These are phyloP conservation scores for Aspergillus candidus DNA, from an alignment of 2,329 filamentous ascomycete genomes.

Conservation along the genomic window DNA sequence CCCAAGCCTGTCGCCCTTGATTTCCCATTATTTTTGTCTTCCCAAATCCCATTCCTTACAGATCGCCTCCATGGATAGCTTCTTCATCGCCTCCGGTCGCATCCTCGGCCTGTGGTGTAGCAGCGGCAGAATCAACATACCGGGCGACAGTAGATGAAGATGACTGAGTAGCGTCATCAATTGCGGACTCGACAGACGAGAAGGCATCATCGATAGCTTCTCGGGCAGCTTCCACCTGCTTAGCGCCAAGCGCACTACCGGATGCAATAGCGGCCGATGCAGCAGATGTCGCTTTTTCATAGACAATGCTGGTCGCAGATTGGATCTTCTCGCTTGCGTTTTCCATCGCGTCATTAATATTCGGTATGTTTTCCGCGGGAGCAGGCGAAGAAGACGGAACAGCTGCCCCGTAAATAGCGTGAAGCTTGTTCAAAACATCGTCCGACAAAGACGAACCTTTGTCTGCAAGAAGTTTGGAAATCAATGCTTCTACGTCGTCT, in stretches of 20 bases:
- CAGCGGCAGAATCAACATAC: background rate
- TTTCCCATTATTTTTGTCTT: background rate
- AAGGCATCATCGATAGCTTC: too few relatives aligned
- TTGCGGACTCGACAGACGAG: too few relatives aligned
- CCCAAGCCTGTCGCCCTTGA: too few relatives aligned
- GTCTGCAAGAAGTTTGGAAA: conserved; percentile 69
- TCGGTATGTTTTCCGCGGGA: conserved; percentile 37
- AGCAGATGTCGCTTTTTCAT: too few relatives aligned
- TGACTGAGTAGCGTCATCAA: too few relatives aligned
- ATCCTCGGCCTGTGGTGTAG: conserved; percentile 35
- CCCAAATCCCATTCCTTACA: conserved; percentile 12
- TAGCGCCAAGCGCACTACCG: too few relatives aligned
- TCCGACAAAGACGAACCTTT: conserved; percentile 78
- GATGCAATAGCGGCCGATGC: too few relatives aligned
- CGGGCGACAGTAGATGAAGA: too few relatives aligned
- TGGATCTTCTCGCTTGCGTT: background rate
- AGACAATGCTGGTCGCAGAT: background rate
- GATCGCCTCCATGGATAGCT: conserved; percentile 25
- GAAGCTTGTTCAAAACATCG: conserved; percentile 67
- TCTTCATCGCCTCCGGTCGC: conserved; percentile 45
- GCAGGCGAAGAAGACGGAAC: conserved; percentile 49
- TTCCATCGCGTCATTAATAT: background rate
- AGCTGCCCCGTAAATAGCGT: conserved; percentile 65
- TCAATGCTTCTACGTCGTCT: conserved; percentile 61
- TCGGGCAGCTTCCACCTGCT: background rate